Base-by-base conservation (phyloP, 306 rosid genomes). In the Crotalaria pallida region DNA sequence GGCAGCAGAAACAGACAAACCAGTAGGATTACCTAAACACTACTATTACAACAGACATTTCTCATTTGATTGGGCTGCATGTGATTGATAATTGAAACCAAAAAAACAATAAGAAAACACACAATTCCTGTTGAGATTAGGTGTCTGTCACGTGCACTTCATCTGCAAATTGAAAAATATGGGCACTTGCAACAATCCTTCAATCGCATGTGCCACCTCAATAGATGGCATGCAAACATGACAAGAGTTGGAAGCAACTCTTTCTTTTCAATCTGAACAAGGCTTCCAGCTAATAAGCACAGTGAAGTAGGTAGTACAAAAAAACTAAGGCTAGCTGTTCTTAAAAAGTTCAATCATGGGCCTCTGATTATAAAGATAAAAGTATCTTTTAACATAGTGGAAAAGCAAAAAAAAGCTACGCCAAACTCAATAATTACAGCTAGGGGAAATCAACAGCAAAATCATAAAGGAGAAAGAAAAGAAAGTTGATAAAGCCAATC, bases 1-100 rank as follows among this genome's bases (percentile, higher is more conserved):
- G 81, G 52, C 78, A 61, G 65, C 48, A 73, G 49, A 70, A 80
- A 50, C 65, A 70, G 84, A 80, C 88, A 71, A 75, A 77, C 40
- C 63, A 72, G n/a, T n/a, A n/a, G 67, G 55, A 72, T 67, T 67
- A 82, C 84, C 74, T 62, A 80, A 64, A 72, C 65, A 58, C 38
- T n/a, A n/a, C n/a, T 73, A 70, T 10, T 58, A 52, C 58, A 67
- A 8, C 41, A 73, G 41, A 76, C 64, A 67, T 3, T 59, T 67
- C 15, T 63, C 69, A 63, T 69, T 77, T 77, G 53, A 63, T 81
- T 81, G 58, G 53, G 72, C 11, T 34, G 34, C 85, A 80, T 77
- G 90, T 79, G 82, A 77, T 62, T 27, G 5, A 58, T 77, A 66
- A 73, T 82, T 75, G 58, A 21, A 58, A 24, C n/a, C n/a, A n/a